Base-by-base conservation (phyloP, 345 rosid species). In the Crucihimalaya himalaica region DNA sequence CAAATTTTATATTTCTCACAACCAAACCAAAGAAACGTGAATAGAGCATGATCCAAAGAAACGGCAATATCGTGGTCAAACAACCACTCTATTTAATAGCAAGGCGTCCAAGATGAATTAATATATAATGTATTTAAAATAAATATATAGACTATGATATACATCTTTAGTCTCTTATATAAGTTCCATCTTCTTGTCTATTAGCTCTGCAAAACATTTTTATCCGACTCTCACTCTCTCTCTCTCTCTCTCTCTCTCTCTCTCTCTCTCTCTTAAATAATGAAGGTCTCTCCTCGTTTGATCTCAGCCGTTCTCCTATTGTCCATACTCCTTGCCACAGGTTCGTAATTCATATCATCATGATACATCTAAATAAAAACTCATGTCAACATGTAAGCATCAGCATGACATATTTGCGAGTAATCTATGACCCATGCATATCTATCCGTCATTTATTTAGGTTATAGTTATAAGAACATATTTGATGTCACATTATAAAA, bases 251-350 rank as follows among this genome's bases (percentile, higher is more conserved):
- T n/a, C n/a, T n/a, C n/a, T 47, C 9, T 73, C 37, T 42, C 15
- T 21, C 63, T 52, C 18, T 47, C 4, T 65, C 35, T 43, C 21
- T 45, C 63, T 53, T 9, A 1, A 8, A 25, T 6, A 74, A 74
- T 74, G 78, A 74, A 74, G 37, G 68, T 67, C 5, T 29, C 62
- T 50, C 27, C 4, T 66, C 46, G 68, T 51, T 67, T 67, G 46
- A 59, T 50, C 37, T 59, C 54, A 50, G 19, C 29, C 19, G 8
- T 67, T 67, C 12, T 59, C 46, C 18, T 66, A 19, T 18, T 74
- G 53, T 29, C 66, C 55, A 29, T 74, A 37, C 61, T 74, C 62
- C 62, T 74, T 12, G 46, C 63, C 28, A 74, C 68, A 74, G 73
- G 78, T 74, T 66, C 67, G 15, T 51, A 10, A 28, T 31, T 15